These are phyloP conservation scores for Suillus decipiens DNA, from an alignment of 768 basidiomycete genomes.

Conservation along the genomic window DNA sequence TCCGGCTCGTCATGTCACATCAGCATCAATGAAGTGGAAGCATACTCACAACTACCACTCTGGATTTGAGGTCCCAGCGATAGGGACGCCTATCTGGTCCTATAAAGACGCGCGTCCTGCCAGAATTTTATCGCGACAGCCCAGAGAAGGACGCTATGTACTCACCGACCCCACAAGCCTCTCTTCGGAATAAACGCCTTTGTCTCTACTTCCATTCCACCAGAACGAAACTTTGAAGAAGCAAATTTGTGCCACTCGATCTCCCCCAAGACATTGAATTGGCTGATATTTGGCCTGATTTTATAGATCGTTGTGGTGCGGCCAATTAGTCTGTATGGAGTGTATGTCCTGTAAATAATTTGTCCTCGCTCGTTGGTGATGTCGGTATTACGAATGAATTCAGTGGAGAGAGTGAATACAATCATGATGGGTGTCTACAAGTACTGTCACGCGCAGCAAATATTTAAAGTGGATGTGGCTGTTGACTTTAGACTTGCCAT, in stretches of 20 bases:
- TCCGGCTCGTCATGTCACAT: too few relatives aligned
- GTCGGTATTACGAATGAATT: conserved; percentile 24
- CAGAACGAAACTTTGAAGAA: conserved; percentile 32
- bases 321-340: conserved; percentile 13
- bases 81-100: conserved; percentile 8
- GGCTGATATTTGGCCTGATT: conserved; percentile 24
- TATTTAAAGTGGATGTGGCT: background rate
- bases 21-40: background rate
- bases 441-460: background rate
- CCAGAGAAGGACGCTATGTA: background rate
- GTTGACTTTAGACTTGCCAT: too few relatives aligned
- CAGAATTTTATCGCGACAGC: background rate
- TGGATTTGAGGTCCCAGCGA: background rate
- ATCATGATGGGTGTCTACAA: conserved; percentile 13
- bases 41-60: conserved; percentile 1
- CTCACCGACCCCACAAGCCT: conserved; percentile 27
- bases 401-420: conserved; percentile 25
- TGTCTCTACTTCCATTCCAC: conserved; percentile 27
- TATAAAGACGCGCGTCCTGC: conserved; percentile 5
- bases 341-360: conserved; percentile 31
- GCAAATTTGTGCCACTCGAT: conserved; percentile 36
- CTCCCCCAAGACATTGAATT: conserved; percentile 33
- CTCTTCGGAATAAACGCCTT: conserved; percentile 28
- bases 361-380: conserved; percentile 29
- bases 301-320: conserved; percentile 29